These are phyloP conservation scores for Aspergillus unguis DNA, from an alignment of 2,329 filamentous ascomycete species.

Conservation along the genomic window DNA sequence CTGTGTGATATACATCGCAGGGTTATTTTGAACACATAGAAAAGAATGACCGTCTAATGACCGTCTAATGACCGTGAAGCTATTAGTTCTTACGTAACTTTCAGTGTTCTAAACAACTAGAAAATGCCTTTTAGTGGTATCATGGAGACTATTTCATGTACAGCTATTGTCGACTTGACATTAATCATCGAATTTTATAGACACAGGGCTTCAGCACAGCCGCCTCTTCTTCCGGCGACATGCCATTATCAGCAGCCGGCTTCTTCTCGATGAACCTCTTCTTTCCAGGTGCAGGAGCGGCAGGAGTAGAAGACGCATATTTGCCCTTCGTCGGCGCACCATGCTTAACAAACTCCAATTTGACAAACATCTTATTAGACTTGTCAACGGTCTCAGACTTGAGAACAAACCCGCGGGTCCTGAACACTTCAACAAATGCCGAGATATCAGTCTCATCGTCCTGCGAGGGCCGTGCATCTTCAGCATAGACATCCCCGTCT, in stretches of 20 bases:
- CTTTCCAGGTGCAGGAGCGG: constrained; percentile 34
- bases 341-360: constrained; percentile 87
- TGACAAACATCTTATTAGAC: constrained; percentile 96
- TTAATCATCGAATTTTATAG: constrained; percentile 70
- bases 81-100: neutral
- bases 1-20: constrained; percentile 16
- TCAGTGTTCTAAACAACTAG: neutral
- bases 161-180: constrained; percentile 1
- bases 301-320: constrained; percentile 44
- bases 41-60: constrained; percentile 27
- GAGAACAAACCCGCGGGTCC: constrained; percentile 78
- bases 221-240: constrained; percentile 58
- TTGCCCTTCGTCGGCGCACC: constrained; percentile 71
- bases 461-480: constrained; percentile 51
- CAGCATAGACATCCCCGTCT: constrained; percentile 54
- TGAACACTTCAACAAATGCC: constrained; percentile 79
- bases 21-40: constrained; percentile 27
- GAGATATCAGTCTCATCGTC: constrained; percentile 77
- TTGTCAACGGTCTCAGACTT: constrained; percentile 72
- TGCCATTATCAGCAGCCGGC: constrained; percentile 52
- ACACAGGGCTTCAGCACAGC: constrained; percentile 91
- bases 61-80: constrained; percentile 20
- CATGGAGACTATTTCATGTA: constrained; percentile 1
- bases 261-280: constrained; percentile 58
- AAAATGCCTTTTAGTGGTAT: neutral